Base-by-base conservation (phyloP, 495 filamentous ascomycete genomes). In the Xylaria telfairii region DNA sequence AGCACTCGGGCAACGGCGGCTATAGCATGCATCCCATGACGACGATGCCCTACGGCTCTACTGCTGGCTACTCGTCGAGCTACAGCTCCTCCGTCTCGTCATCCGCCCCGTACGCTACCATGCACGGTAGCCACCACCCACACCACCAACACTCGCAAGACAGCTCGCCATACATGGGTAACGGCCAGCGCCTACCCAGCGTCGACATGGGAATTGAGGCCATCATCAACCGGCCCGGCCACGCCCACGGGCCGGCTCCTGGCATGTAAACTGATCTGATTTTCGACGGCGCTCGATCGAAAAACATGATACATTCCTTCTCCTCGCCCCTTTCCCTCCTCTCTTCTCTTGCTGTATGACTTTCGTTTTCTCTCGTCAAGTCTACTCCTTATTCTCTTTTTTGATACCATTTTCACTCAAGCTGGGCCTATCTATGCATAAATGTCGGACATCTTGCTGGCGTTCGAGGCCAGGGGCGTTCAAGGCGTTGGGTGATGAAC, bases 121-220 rank as follows among this genome's bases (percentile, higher is more conserved):
- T 79, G 75, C 81, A 80, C 66, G 77, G 79, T 28, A 41, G 57
- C 46, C 67, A 69, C 30, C 65, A 64, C 61, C 61, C 37, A 8
- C 39, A 57, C 81, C 82, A 59, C 41, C 65, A 66, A 19, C 65
- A 74, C 70, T 82, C 80, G 62, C 81, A 83, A 70, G 81, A 81
- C 21, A 74, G 78, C 4, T 84, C 82, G 42, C 84, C 84, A 8
- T 86, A 86, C 67, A 77, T 86, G 79, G 76, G 74, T 26, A 80
- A 83, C 61, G 79, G 79, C 56, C 79, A 79, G 72, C 75, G 86
- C 12, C 78, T 87, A n/a, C 83, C 85, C 0, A 86, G 83, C 66
- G 83, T 86, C 61, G 84, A 88, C 76, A 87, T 87, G 84, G 85
- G 85, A 37, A 88, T 88, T 75, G 85, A 84, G 69, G 79, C 83